These are phyloP conservation scores for Phytophthora constricta DNA, from an alignment of 352 stramenopile genomes.

Conservation along the genomic window DNA sequence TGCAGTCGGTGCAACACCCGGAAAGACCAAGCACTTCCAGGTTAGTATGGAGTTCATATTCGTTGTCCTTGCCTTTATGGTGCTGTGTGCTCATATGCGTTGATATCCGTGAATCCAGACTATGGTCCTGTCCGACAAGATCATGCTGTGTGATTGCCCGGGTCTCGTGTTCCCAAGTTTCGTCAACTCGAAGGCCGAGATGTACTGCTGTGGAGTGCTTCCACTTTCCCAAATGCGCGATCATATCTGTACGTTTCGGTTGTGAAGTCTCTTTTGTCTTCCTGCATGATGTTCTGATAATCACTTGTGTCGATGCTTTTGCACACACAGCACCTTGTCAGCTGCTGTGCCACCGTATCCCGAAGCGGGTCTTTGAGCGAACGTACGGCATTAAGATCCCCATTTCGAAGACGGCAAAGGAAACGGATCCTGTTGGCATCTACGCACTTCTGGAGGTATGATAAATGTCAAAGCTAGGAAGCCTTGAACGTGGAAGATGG, in stretches of 20 bases:
- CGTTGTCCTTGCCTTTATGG: not conserved
- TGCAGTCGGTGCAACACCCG: conserved; percentile 96
- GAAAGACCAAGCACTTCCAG: conserved; percentile 99
- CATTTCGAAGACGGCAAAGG: conserved; percentile 64
- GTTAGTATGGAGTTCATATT: conserved; percentile 23
- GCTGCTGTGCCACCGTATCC: conserved; percentile 95
- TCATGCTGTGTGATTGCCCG: conserved; percentile 99
- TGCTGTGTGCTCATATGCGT: not conserved
- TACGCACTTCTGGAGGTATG: conserved; percentile 77
- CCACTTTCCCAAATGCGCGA: conserved; percentile 99
- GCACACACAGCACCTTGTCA: conserved; percentile 82
- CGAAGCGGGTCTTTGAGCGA: conserved; percentile 95
- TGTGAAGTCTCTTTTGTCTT: conserved; percentile 12
- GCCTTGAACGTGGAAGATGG: not conserved
- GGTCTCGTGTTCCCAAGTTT: conserved; percentile 99
- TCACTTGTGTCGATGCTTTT: conserved; percentile 13
- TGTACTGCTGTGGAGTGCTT: conserved; percentile 99
- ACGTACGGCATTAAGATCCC: conserved; percentile 97
- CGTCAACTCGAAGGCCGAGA: conserved; percentile 98
- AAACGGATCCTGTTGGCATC: conserved; percentile 81
- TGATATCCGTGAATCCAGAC: conserved; percentile 68
- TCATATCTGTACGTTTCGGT: conserved; percentile 70
- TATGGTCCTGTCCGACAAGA: conserved; percentile 94
- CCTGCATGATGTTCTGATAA: conserved; percentile 8
- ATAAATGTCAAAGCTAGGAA: too few relatives aligned